phyloP scores from a whole-genome alignment of 495 filamentous ascomycete genomes.

The Filosporella fistucella region DNA sequence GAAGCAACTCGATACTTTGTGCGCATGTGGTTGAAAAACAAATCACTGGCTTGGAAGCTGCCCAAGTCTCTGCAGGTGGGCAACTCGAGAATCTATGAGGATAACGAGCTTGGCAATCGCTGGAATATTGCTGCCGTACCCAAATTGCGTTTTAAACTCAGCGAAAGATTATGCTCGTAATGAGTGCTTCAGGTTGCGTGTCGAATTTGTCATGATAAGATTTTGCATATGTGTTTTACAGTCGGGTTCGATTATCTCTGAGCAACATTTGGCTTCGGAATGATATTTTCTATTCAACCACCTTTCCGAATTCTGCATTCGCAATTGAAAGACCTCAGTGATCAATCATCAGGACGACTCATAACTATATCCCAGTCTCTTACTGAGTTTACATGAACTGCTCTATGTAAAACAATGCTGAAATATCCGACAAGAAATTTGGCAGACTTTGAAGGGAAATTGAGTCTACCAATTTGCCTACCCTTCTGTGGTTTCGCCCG shows the following conservation, averaged over 20 bases:
- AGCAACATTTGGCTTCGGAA: too few relatives aligned
- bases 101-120: constrained; percentile 26
- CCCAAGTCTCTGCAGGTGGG: constrained; percentile 25
- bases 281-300: too few relatives aligned
- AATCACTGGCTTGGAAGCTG: constrained; percentile 31
- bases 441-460: too few relatives aligned
- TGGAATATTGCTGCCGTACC: constrained; percentile 31
- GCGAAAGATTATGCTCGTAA: constrained; percentile 30
- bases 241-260: background rate
- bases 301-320: too few relatives aligned
- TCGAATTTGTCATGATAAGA: background rate
- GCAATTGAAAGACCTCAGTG: background rate
- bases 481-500: too few relatives aligned
- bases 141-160: constrained; percentile 25
- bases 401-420: background rate
- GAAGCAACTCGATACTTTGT: constrained; percentile 31
- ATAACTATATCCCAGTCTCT: background rate
- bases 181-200: background rate
- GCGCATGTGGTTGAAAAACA: constrained; percentile 35
- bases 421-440: background rate
- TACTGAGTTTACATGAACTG: background rate
- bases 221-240: background rate
- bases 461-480: too few relatives aligned
- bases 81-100: constrained; percentile 28
- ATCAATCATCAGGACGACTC: background rate